Percentiles rank a stretch among this genome's conserved stretches.
These are phyloP conservation scores for Oryza meyeriana DNA, from an alignment of 176 grass and related monocot genomes.

Conservation along the genomic window DNA sequence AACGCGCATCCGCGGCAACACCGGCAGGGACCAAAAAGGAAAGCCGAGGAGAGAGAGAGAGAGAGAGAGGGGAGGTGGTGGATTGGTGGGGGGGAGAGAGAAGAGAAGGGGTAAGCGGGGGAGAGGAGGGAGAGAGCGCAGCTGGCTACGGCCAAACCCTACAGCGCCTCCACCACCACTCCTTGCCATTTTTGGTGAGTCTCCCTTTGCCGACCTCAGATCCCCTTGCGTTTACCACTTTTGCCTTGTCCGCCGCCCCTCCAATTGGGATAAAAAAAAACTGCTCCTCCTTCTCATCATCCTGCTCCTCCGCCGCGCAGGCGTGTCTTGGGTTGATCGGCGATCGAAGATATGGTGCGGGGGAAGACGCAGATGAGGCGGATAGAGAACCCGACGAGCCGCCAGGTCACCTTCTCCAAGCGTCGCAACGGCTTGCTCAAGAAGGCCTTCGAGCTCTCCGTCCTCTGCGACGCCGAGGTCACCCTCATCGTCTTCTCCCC, in stretches of 20 bases:
- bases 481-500: slow-evolving; percentile 79
- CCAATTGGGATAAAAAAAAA: slow-evolving; percentile 35
- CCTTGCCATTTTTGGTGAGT: slow-evolving; percentile 58
- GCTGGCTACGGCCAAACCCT: slow-evolving; percentile 40
- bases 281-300: neutral
- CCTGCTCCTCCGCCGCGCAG: neutral
- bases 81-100: neutral
- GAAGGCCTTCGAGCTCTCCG: slow-evolving; percentile 91
- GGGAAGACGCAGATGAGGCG: slow-evolving; percentile 79
- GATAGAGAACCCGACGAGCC: slow-evolving; percentile 74
- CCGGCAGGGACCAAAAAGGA: slow-evolving; percentile 43
- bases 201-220: slow-evolving; percentile 37
- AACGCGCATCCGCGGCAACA: slow-evolving; percentile 28
- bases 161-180: slow-evolving; percentile 3
- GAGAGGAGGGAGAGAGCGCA: neutral
- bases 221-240: slow-evolving; percentile 38
- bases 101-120: neutral
- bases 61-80: too few relatives aligned
- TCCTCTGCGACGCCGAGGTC: slow-evolving; percentile 93
- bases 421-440: slow-evolving; percentile 82
- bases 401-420: slow-evolving; percentile 97
- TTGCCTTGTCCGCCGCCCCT: slow-evolving; percentile 16
- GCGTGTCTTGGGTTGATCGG: neutral
- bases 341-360: slow-evolving; percentile 64
- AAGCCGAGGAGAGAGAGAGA: slow-evolving; percentile 22